A percentile compares a stretch with the other conserved stretches of the same genome.
These are phyloP conservation scores for Saccharum hybrid DNA, from an alignment of 202 grass and related monocot genomes.

Conservation along the genomic window DNA sequence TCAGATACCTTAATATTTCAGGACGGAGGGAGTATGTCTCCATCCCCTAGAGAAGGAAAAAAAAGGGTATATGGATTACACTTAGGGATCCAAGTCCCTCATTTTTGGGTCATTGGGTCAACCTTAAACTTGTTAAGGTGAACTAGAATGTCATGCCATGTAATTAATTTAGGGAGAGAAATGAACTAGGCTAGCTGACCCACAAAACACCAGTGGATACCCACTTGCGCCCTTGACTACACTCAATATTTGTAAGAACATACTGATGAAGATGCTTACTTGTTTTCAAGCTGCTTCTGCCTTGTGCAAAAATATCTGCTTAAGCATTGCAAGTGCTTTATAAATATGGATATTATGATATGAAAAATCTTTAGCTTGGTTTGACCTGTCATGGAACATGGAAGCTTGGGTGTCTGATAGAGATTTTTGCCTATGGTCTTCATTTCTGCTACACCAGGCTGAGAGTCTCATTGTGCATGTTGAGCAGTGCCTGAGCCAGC, in stretches of 20 bases:
- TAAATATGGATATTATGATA: conserved; percentile 29
- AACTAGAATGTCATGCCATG: not conserved
- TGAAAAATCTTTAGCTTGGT: conserved; percentile 9
- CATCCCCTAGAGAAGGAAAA: not conserved
- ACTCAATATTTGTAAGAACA: conserved; percentile 5
- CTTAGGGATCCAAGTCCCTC: not conserved
- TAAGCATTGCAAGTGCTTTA: conserved; percentile 2
- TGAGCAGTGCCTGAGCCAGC: not conserved
- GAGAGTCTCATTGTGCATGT: not conserved
- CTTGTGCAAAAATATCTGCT: conserved; percentile 20
- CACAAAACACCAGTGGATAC: not conserved
- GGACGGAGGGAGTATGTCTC: not conserved
- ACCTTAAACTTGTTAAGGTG: not conserved
- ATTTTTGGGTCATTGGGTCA: not conserved
- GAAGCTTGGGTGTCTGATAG: not conserved
- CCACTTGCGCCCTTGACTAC: not conserved
- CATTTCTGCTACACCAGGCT: not conserved
- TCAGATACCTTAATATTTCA: not conserved
- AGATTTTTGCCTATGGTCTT: conserved; percentile 11
- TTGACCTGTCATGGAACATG: conserved; percentile 10
- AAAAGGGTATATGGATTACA: not conserved
- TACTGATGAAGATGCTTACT: conserved; percentile 16
- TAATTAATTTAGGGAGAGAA: not conserved
- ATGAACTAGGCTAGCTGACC: not conserved
- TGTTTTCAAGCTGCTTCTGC: conserved; percentile 16